Evolutionary conservation across 2,329 filamentous ascomycete genomes (phyloP).

Genomic region (Epichloe brachyelytri): DNA sequence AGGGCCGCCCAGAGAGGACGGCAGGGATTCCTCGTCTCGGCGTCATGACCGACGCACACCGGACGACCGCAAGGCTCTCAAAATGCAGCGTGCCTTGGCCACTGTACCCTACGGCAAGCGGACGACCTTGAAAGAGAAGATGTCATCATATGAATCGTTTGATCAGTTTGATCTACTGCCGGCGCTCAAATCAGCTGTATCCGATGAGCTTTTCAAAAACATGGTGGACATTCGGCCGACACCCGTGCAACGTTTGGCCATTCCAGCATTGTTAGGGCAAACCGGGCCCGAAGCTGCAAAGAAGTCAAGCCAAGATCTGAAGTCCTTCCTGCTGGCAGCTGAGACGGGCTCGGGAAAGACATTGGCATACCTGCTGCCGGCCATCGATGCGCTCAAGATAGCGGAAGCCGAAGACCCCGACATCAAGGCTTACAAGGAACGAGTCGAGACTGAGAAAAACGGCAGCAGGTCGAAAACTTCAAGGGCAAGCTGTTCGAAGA

Average conservation of each 20-base stretch:
- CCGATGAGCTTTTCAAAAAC: conserved; percentile 59
- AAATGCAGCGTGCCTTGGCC: conserved; percentile 78
- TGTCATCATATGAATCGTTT: conserved; percentile 62
- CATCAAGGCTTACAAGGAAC: conserved; percentile 43
- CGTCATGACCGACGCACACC: conserved; percentile 23
- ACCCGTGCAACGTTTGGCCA: conserved; percentile 77
- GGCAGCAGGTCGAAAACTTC: conserved; percentile 38
- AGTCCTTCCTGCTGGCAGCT: conserved; percentile 67
- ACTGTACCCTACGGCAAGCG: conserved; percentile 63
- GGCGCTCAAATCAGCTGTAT: conserved; percentile 55
- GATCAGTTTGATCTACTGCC: conserved; percentile 68
- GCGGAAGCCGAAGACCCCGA: conserved; percentile 50
- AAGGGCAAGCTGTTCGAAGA: conserved; percentile 55
- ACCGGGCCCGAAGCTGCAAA: conserved; percentile 17
- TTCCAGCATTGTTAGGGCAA: conserved; percentile 63
- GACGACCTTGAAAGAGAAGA: conserved; percentile 37
- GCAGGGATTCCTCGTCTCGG: conserved; percentile 11
- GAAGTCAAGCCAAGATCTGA: conserved; percentile 26
- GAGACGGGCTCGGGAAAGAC: conserved; percentile 98
- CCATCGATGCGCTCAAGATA: conserved; percentile 72
- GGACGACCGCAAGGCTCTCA: conserved; percentile 59
- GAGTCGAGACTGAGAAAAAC: conserved; percentile 41
- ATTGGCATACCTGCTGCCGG: conserved; percentile 76
- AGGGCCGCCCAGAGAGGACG: conserved; percentile 8
- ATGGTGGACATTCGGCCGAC: conserved; percentile 70